Evolutionary conservation across 495 filamentous ascomycete species (phyloP), one percentile per base, ranked within the genome.

Genomic region (Antarctomyces pellizariae): DNA sequence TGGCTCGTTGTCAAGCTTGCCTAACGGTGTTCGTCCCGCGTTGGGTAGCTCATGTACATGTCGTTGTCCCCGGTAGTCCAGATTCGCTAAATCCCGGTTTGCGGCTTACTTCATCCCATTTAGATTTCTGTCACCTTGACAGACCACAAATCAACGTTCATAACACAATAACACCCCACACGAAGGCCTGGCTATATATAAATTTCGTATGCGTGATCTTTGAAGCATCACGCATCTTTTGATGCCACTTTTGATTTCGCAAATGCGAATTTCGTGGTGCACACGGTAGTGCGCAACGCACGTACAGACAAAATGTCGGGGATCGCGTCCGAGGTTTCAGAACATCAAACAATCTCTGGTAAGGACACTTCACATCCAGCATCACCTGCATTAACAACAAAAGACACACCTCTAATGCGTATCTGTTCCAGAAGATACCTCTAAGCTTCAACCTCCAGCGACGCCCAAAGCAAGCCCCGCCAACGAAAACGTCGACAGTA

Each of bases 201-300:
- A 62, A 77, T 41, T 60, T 61, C 47, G 46, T 36, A 47, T 63
- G 44, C 36, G 49, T 42, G 52, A 44, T 64, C 38, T 33, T 46
- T 50, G 51, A 50, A 49, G 39, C 44, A 39, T 37, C 46, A 55
- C 47, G 62, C 56, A 59, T 67, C 53, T 41, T 47, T 58, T 65
- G 73, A 82, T 65, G 53, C 56, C 53, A 45, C 50, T 63, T 67
- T 72, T 46, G 49, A 41, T 41, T 29, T 42, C 42, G 51, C 64
- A 57, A 47, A 73, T 63, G 57, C 54, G 45, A 55, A 48, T 59
- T 61, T 67, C 62, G 57, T 60, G 54, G 62, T 64, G 64, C 63
- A 66, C 56, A 54, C 59, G 67, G 71, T 61, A 56, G 41, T 40
- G 37, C 19, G 22, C 36, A 20, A 29, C 21, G 24, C 24, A 17